Base-by-base conservation (phyloP, 139 green algal genomes). In the Coccomyxa sp. region DNA sequence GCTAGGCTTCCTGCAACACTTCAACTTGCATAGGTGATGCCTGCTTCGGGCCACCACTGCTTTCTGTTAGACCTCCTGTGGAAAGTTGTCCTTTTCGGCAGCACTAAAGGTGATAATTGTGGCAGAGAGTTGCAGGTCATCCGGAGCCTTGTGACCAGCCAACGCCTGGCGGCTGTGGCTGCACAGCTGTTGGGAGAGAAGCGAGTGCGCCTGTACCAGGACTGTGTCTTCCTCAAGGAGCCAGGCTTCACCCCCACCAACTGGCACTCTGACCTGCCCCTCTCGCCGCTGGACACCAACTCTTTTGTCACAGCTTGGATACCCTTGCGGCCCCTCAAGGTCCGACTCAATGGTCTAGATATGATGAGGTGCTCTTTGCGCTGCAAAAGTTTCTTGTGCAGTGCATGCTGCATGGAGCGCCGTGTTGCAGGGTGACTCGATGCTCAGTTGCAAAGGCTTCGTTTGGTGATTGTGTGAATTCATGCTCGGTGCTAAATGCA, bases 251-350 rank as follows among this genome's bases (percentile, higher is more conserved):
- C 76, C 1, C 84, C 84, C 23, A 95, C 91, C 58, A 92, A 93
- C 86, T 95, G 91, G 91, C 90, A 92, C 84, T 87, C 79, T 63
- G 91, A 93, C 84, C 58, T 89, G 31, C 86, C 85, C 77, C 93
- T 94, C 90, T 86, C 90, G 0, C 91, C 91, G 7, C 81, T 95
- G 16, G 92, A 95, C 90, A 93, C 90, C 63, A 94, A 94, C 84
- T 27, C 79, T 0, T 90, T 91, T 75, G 79, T 95, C 1, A 95
- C 92, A 23, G 87, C 90, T 0, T 95, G 92, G 92, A 90, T 95
- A 10, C 92, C 92, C 3, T 60, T 95, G 79, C 86, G 91, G 0
- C 77, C 86, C 13, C 84, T 93, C 25, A 57, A 45, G 11, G 82
- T 86, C 4, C 71, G 45, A 25, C 67, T 32, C 1, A 10, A 30